Evolutionary conservation across 345 rosid species (phyloP).

Genomic region (Dovyalis caffra): DNA sequence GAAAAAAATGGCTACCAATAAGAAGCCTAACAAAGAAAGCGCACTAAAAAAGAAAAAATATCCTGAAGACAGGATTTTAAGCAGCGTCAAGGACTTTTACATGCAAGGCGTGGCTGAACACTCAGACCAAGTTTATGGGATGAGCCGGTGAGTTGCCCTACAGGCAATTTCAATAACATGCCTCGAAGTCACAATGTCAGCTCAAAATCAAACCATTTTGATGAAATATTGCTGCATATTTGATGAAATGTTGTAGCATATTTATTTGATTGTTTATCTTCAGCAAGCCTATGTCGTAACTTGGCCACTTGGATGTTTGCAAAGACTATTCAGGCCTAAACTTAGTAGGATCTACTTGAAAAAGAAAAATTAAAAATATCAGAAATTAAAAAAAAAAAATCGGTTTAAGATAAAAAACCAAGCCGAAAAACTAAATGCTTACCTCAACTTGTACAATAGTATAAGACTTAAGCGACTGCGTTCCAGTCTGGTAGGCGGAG

Average conservation of each 20-base stretch:
- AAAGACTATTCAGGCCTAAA: no score
- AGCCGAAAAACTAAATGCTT: no score
- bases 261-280: no score
- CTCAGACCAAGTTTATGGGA: slow-evolving; percentile 44
- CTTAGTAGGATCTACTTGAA: no score
- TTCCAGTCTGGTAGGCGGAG: slow-evolving; percentile 1
- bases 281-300: no score
- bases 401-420: no score
- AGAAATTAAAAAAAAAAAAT: no score
- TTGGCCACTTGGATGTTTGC: no score
- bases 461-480: neutral
- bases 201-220: slow-evolving; percentile 28
- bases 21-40: slow-evolving; percentile 16
- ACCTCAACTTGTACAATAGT: no score
- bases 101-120: slow-evolving; percentile 55
- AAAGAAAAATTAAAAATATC: no score
- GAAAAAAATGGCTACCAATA: slow-evolving; percentile 21
- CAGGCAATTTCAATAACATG: slow-evolving; percentile 36
- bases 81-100: slow-evolving; percentile 53
- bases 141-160: slow-evolving; percentile 47
- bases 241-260: no score
- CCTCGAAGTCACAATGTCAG: slow-evolving; percentile 53
- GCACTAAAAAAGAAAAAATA: slow-evolving; percentile 40
- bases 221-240: no score
- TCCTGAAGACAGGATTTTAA: slow-evolving; percentile 41